Conservation (phyloP, 345 rosid genomes). For the Arabis hirsuta region DNA sequence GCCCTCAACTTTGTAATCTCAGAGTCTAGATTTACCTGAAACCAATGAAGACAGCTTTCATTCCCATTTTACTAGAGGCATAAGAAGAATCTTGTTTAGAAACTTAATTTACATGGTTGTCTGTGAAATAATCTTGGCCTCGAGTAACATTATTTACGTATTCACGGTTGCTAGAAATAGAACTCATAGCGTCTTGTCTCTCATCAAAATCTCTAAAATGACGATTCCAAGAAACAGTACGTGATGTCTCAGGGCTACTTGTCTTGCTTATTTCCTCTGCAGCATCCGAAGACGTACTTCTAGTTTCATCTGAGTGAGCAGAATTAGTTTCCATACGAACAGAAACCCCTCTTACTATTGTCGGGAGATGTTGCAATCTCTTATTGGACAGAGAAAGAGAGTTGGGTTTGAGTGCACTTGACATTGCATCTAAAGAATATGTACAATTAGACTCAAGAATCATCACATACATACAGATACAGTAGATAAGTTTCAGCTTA, state of each 20-base stretch:
- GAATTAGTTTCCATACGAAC: slow-evolving; percentile 36
- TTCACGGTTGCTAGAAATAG: slow-evolving; percentile 44
- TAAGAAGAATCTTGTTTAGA: neutral
- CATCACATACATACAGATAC: slow-evolving; percentile 17
- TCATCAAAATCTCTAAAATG: slow-evolving; percentile 44
- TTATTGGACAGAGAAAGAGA: slow-evolving; percentile 25
- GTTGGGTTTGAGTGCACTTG: slow-evolving; percentile 25
- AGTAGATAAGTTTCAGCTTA: slow-evolving; percentile 19
- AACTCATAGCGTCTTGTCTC: slow-evolving; percentile 42
- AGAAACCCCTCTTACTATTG: slow-evolving; percentile 25
- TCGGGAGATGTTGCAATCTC: slow-evolving; percentile 31
- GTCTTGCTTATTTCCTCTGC: slow-evolving; percentile 34
- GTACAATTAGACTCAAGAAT: slow-evolving; percentile 4
- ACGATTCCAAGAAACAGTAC: slow-evolving; percentile 25
- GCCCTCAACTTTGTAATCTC: slow-evolving; percentile 76
- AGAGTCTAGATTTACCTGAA: slow-evolving; percentile 57
- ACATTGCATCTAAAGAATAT: slow-evolving; percentile 30
- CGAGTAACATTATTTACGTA: slow-evolving; percentile 38
- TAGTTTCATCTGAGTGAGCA: slow-evolving; percentile 26
- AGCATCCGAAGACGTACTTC: slow-evolving; percentile 22
- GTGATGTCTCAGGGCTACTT: slow-evolving; percentile 26
- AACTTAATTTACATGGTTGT: slow-evolving; percentile 51
- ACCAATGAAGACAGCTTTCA: neutral
- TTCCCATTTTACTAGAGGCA: neutral
- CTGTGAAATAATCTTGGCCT: slow-evolving; percentile 46